phyloP scores from a whole-genome alignment of 176 grass and related monocot genomes.

The Miscanthus lutarioriparius region DNA sequence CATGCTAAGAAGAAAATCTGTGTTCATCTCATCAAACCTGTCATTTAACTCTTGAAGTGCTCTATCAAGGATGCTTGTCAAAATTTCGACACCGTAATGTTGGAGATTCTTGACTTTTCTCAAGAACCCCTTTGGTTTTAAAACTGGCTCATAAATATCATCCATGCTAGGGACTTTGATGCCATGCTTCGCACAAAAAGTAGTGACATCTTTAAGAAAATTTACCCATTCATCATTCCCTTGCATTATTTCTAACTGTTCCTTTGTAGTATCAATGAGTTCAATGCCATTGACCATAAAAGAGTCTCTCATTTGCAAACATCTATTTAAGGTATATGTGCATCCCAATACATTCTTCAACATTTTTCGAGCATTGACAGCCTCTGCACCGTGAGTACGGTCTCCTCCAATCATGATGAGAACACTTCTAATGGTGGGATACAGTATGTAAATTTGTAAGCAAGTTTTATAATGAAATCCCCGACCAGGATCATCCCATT shows the following conservation, averaged over 20 bases:
- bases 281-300: background rate
- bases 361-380: background rate
- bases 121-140: background rate
- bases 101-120: background rate
- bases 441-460: background rate
- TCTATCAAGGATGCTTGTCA: background rate
- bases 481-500: background rate
- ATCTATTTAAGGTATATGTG: background rate
- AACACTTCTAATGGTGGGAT: background rate
- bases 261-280: background rate
- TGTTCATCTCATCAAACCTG: constrained; percentile 3
- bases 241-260: background rate
- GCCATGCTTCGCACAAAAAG: background rate
- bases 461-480: background rate
- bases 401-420: background rate
- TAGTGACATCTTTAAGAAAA: background rate
- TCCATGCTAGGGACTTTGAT: constrained; percentile 9
- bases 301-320: background rate
- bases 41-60: background rate
- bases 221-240: background rate
- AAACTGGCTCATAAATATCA: background rate
- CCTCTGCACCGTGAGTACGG: background rate
- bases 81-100: background rate
- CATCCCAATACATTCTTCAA: background rate
- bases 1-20: background rate